Base-by-base conservation (phyloP, 2,329 filamentous ascomycete species). In the Trichoderma sp. region DNA sequence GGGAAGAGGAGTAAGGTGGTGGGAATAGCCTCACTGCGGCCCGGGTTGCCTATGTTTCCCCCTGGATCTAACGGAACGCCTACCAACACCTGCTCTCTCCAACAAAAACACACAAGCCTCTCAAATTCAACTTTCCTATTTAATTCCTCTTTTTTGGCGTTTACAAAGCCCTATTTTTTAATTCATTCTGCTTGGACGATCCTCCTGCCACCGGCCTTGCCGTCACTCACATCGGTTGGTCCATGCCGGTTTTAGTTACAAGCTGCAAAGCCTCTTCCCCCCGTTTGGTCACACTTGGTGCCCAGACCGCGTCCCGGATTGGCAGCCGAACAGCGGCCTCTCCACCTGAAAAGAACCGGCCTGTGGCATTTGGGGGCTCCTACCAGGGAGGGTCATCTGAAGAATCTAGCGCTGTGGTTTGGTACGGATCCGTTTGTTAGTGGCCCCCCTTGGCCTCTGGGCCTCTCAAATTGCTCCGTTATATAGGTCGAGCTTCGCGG, bases 211-310 rank as follows among this genome's bases (percentile, higher is more conserved):
- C 56, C 71, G 71, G 71, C 60, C 71, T 65, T 73, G 71, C 71
- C 60, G 71, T 73, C 71, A 53, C 60, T 50, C 31, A 33, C 50
- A 73, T 73, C 73, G 73, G 73, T 56, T 75, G 73, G 73, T 11
- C 60, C 59, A 68, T 69, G 73, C 64, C 73, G 73, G 53, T 35
- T 72, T 29, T 72, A 63, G 59, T 53, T 53, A 16, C 53, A 63
- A 64, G 41, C 63, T 64, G 68, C 67, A 69, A 66, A 38, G 41
- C 63, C 71, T 66, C 38, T 35, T 35, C 31, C 63, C 71, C 59
- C 59, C 35, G 24, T 71, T 45, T 60, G 12, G 33, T 68, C 65
- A 21, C 65, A 33, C 50, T 67, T 66, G 71, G 62, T 66, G 71
- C 50, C 24, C 63, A 60, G 63, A 59, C 45, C n/a, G 50, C 45